Evolutionary conservation across 2,329 filamentous ascomycete species (phyloP).

Genomic region (Aspergillus clavatus): DNA sequence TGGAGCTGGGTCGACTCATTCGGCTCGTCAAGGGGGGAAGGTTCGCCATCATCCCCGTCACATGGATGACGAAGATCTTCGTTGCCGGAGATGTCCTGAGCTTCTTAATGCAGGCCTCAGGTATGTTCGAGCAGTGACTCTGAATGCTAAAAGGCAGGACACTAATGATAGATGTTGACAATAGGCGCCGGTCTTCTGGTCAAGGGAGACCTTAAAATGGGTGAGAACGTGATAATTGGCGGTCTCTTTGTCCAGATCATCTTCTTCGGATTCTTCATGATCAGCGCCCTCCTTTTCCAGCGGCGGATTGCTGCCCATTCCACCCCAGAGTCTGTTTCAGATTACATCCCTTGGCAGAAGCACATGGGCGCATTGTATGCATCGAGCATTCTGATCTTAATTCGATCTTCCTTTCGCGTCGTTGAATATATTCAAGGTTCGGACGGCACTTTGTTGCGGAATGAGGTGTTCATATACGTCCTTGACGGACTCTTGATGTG

Average conservation of each 20-base stretch:
- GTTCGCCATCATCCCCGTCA: conserved; percentile 18
- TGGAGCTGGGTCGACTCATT: conserved; percentile 23
- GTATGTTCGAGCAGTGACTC: conserved; percentile 6
- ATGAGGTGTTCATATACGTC: conserved; percentile 28
- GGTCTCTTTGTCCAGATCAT: conserved; percentile 28
- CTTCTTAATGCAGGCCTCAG: conserved; percentile 28
- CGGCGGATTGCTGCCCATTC: conserved; percentile 23
- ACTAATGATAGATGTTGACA: background rate
- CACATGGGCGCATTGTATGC: conserved; percentile 30
- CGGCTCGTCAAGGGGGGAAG: conserved; percentile 18
- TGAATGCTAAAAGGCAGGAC: background rate
- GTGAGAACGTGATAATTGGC: conserved; percentile 24
- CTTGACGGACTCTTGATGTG: conserved; percentile 30
- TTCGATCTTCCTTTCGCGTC: conserved; percentile 28
- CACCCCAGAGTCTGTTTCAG: conserved; percentile 18
- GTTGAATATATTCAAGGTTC: conserved; percentile 26
- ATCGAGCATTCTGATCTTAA: conserved; percentile 22
- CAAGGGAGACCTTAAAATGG: conserved; percentile 11
- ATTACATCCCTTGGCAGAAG: conserved; percentile 30
- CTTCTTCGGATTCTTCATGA: conserved; percentile 29
- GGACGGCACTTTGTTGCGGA: conserved; percentile 22
- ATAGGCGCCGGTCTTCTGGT: conserved; percentile 24
- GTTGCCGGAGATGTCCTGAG: conserved; percentile 27
- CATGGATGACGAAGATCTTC: conserved; percentile 27
- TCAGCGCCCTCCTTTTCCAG: conserved; percentile 24